Evolutionary conservation across 305 asterid genomes (phyloP).

Genomic region (Nicotiana rustica): DNA sequence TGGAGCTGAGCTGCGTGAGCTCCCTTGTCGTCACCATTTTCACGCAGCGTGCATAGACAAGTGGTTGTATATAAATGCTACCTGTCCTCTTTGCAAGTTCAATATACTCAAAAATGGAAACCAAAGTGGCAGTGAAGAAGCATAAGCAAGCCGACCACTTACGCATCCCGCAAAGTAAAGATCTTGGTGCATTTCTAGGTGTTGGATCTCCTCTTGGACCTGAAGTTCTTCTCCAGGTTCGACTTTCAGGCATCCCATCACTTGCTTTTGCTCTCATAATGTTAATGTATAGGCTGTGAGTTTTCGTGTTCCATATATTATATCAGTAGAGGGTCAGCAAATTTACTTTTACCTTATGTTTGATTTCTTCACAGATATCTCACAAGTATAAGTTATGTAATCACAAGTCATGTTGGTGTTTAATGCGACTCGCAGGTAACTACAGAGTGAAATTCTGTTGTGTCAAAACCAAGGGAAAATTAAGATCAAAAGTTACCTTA

Average conservation of each 20-base stretch:
- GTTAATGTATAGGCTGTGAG: constrained; percentile 19
- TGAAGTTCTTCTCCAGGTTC: background rate
- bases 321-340: background rate
- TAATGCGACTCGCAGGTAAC: background rate
- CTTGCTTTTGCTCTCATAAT: constrained; percentile 12
- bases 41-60: constrained; percentile 89
- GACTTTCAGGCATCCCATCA: constrained; percentile 4
- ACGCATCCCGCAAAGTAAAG: background rate
- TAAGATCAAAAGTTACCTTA: background rate
- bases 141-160: constrained; percentile 37
- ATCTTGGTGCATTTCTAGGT: background rate
- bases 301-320: background rate
- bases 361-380: constrained; percentile 14
- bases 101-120: constrained; percentile 76
- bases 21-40: constrained; percentile 92
- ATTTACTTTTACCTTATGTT: constrained; percentile 11
- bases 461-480: background rate
- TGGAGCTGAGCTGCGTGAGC: constrained; percentile 88
- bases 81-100: constrained; percentile 94
- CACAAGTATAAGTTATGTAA: background rate
- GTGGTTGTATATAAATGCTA: constrained; percentile 90
- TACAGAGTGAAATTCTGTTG: background rate
- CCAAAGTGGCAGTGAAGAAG: constrained; percentile 75
- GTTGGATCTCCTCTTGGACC: background rate
- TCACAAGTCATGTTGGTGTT: background rate